Percentiles rank a stretch among this genome's conserved stretches.
phyloP scores from a whole-genome alignment of 2,329 filamentous ascomycete species.

The Cladosporium sphaerospermum region DNA sequence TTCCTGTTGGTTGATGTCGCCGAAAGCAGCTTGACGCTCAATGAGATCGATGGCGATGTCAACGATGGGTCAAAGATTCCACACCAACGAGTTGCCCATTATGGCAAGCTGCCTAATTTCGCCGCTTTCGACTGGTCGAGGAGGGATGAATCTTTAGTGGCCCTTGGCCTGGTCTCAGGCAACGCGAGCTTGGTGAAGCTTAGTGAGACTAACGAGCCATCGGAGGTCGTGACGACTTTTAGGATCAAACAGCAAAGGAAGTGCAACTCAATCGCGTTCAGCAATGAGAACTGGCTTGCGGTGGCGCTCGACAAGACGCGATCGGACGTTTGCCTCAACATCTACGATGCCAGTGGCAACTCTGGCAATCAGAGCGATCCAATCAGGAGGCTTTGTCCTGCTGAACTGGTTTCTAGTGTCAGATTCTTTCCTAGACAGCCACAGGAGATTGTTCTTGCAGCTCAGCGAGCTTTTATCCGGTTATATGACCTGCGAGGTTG shows the following conservation, averaged over 20 bases:
- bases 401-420: conserved; percentile 71
- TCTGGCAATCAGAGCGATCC: conserved; percentile 45
- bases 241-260: conserved; percentile 68
- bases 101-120: conserved; percentile 50
- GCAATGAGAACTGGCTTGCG: conserved; percentile 62
- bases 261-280: conserved; percentile 78
- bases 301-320: conserved; percentile 75
- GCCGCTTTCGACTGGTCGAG: conserved; percentile 62
- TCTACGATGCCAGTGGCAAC: conserved; percentile 68
- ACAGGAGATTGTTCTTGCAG: conserved; percentile 67
- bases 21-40: conserved; percentile 53
- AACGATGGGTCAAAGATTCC: conserved; percentile 15
- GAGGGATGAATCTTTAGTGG: conserved; percentile 59
- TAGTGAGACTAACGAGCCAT: conserved; percentile 51
- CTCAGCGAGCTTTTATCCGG: conserved; percentile 67
- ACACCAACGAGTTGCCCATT: conserved; percentile 49
- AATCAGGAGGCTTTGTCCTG: conserved; percentile 52
- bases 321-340: conserved; percentile 74
- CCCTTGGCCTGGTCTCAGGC: conserved; percentile 68
- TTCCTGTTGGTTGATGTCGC: conserved; percentile 58
- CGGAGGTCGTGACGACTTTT: conserved; percentile 51
- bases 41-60: conserved; percentile 37
- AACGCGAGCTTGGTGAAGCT: conserved; percentile 69
- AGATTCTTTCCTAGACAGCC: conserved; percentile 75
- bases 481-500: conserved; percentile 73